phyloP scores from a whole-genome alignment of 202 grass and related monocot species.

The Elaeis oleifera region DNA sequence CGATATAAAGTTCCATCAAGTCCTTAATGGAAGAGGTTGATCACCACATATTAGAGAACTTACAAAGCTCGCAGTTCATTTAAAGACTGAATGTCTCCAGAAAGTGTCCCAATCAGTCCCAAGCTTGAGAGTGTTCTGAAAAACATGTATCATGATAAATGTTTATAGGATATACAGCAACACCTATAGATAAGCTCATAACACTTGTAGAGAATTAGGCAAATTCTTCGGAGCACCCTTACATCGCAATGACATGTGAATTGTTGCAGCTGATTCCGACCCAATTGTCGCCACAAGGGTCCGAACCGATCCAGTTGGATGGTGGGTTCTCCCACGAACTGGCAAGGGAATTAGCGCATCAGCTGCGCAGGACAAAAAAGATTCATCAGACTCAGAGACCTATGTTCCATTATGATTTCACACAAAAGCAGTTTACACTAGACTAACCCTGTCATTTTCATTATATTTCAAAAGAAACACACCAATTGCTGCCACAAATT shows the following conservation, averaged over 20 bases:
- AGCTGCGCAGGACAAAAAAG: slow-evolving; percentile 27
- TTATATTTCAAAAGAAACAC: too few species aligned
- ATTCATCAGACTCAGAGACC: neutral
- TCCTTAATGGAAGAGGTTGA: too few species aligned
- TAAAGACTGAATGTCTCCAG: slow-evolving; percentile 60
- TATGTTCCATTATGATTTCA: neutral
- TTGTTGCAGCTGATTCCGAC: slow-evolving; percentile 36
- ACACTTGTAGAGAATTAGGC: neutral
- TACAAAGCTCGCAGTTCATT: slow-evolving; percentile 41
- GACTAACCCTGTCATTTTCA: neutral
- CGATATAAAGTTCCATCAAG: too few species aligned
- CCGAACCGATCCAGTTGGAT: slow-evolving; percentile 58
- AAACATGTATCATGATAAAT: neutral
- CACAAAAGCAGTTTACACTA: neutral
- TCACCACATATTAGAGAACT: neutral
- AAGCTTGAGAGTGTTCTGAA: slow-evolving; percentile 56
- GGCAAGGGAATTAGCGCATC: slow-evolving; percentile 32
- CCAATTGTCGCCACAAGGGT: slow-evolving; percentile 69
- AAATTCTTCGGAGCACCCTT: slow-evolving; percentile 1
- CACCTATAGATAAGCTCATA: neutral
- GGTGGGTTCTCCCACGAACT: slow-evolving; percentile 33
- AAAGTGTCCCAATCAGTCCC: slow-evolving; percentile 45
- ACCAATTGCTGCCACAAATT: too few species aligned
- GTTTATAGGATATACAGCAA: neutral
- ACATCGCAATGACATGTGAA: slow-evolving; percentile 41